Evolutionary conservation across 1,284 basidiomycete species (phyloP).

Genomic region (Malassezia yamatoensis): DNA sequence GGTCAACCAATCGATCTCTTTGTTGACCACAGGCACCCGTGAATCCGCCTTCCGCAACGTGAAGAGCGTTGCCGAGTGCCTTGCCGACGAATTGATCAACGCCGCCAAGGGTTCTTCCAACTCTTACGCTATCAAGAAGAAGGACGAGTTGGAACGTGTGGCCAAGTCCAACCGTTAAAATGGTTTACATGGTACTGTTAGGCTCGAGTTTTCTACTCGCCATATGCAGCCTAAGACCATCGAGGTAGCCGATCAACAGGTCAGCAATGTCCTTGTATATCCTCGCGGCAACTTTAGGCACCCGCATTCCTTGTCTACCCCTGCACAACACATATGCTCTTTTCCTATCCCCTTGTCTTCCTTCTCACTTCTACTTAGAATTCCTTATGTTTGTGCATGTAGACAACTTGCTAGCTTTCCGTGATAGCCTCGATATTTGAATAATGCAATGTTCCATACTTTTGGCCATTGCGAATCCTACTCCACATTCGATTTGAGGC

Average conservation of each 20-base stretch:
- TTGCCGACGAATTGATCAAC: constrained; percentile 99
- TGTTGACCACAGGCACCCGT: constrained; percentile 92
- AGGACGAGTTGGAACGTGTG: constrained; percentile 94
- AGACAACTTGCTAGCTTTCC: no score
- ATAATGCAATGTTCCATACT: no score
- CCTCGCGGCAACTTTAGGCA: constrained; percentile 11
- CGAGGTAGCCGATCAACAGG: constrained; percentile 11
- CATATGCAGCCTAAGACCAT: constrained; percentile 1
- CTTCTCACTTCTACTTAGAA: not conserved
- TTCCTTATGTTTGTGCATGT: no score
- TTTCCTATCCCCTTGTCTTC: not conserved
- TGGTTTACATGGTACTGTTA: not conserved
- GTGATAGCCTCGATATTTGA: no score
- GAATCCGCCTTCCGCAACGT: constrained; percentile 99
- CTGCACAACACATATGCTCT: no score
- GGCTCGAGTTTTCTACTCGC: constrained; percentile 11
- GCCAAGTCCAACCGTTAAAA: constrained; percentile 96
- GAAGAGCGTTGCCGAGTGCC: constrained; percentile 88
- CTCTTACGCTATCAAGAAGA: constrained; percentile 96
- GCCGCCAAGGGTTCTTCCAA: constrained; percentile 99
- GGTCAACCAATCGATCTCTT: constrained; percentile 93
- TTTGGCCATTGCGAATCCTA: no score
- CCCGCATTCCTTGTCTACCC: not conserved
- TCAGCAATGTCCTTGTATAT: constrained; percentile 15
- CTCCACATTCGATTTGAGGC: no score